These are phyloP conservation scores for Fusarium cicatricum DNA, from an alignment of 2,329 filamentous ascomycete species.

Conservation along the genomic window DNA sequence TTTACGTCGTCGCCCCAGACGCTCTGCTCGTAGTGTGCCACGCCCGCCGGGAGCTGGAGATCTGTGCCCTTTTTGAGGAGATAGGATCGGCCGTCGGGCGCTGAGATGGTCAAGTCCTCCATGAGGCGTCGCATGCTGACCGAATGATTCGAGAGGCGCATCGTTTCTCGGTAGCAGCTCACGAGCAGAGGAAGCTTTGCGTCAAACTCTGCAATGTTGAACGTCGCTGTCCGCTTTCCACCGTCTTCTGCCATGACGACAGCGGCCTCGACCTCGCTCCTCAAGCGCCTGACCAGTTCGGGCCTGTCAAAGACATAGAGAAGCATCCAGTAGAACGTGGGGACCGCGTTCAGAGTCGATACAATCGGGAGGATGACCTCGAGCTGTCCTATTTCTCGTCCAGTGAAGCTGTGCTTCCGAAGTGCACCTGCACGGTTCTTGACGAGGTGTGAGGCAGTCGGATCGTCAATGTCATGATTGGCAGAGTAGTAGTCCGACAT, in stretches of 20 bases:
- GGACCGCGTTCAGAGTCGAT: conserved; percentile 47
- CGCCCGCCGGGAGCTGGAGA: conserved; percentile 40
- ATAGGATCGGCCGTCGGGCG: conserved; percentile 36
- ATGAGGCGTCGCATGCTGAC: conserved; percentile 52
- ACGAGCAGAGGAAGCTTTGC: conserved; percentile 53
- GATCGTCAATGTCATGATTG: conserved; percentile 38
- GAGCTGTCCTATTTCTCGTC: conserved; percentile 40
- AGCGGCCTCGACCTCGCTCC: conserved; percentile 30
- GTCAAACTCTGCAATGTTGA: conserved; percentile 51
- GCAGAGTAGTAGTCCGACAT: conserved; percentile 45
- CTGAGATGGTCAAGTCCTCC: conserved; percentile 50
- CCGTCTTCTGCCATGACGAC: not conserved
- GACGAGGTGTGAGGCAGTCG: conserved; percentile 40
- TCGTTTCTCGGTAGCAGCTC: conserved; percentile 54
- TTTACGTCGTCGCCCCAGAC: conserved; percentile 39
- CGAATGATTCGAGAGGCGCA: conserved; percentile 52
- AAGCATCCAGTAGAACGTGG: conserved; percentile 50
- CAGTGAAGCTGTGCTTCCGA: conserved; percentile 42
- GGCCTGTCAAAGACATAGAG: conserved; percentile 42
- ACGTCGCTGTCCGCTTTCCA: conserved; percentile 20
- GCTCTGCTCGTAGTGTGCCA: conserved; percentile 31
- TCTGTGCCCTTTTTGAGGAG: conserved; percentile 44
- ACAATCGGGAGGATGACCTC: conserved; percentile 45
- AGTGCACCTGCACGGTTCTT: conserved; percentile 41
- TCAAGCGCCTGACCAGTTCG: conserved; percentile 29